phyloP scores from a whole-genome alignment of 140 eudicot species.

The Erigeron philadelphicus region DNA sequence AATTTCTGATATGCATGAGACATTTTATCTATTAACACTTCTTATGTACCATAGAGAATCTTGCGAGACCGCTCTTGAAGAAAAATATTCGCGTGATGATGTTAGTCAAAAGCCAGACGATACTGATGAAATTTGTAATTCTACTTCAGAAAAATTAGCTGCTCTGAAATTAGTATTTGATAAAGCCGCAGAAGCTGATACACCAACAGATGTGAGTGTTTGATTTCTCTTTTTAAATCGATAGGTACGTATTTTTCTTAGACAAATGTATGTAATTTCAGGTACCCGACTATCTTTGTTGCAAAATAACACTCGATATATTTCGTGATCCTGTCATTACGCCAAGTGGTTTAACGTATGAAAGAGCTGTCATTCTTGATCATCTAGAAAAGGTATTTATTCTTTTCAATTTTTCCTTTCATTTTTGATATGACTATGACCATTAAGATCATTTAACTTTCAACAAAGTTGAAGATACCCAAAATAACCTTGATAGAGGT shows the following conservation, averaged over 20 bases:
- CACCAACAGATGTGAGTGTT: slow-evolving; percentile 57
- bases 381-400: slow-evolving; percentile 77
- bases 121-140: slow-evolving; percentile 31
- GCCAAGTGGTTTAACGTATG: slow-evolving; percentile 90
- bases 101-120: slow-evolving; percentile 40
- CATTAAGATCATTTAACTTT: neutral
- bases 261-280: slow-evolving; percentile 30
- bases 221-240: neutral
- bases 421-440: neutral
- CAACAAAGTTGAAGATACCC: neutral
- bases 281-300: slow-evolving; percentile 88
- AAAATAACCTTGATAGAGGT: neutral
- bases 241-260: neutral
- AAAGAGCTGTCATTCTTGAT: slow-evolving; percentile 72
- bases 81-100: slow-evolving; percentile 40
- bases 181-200: slow-evolving; percentile 76
- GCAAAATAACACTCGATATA: slow-evolving; percentile 86
- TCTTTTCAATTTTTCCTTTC: neutral
- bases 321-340: slow-evolving; percentile 95
- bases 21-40: neutral
- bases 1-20: neutral
- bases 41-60: slow-evolving; percentile 50
- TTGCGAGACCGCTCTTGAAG: slow-evolving; percentile 63
- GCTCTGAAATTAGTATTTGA: slow-evolving; percentile 45
- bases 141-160: slow-evolving; percentile 41